Evolutionary conservation across 2,329 filamentous ascomycete species (phyloP), one percentile per base, ranked within the genome.

Genomic region (Cercospora sp.): DNA sequence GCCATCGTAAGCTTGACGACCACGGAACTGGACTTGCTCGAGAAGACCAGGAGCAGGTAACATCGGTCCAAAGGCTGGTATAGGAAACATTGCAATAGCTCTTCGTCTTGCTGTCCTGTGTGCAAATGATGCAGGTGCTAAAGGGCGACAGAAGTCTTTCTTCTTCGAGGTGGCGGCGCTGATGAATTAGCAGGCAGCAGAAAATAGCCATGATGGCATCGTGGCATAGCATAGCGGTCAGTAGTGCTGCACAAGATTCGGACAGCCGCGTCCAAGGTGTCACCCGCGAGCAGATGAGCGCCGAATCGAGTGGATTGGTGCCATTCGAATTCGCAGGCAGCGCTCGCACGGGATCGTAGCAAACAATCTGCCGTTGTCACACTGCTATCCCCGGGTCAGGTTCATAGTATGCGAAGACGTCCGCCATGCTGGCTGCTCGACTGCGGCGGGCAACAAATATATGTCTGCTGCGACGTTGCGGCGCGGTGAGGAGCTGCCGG

Each of bases 1-100:
- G 20, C 48, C 18, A 20, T 68, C 67, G n/a, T 31, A 30, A 16
- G 63, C 30, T 31, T 64, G 62, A 39, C 26, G 51, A 13, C n/a
- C 20, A 26, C 31, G 62, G 30, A 18, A 58, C 12, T 45, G 62
- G 8, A 42, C 48, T 45, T 20, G 30, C 16, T 48, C 45, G 20
- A 23, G 23, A 9, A 26, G 26, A 33, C 62, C 62, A 30, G 51
- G 48, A 16, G 16, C n/a, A 16, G 48, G 62, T n/a, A 64, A 10
- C 20, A 62, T 3, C n/a, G 60, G n/a, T 12, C 20, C 26, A 20
- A 30, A 58, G 2, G 20, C 53, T 16, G 53, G 13, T 28, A 58
- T 26, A 16, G 53, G 53, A 33, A 58, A 58, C 53, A 58, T 58
- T 12, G 45, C 20, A 23, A 23, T 13, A 23, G 42, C 16, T 42